These are phyloP conservation scores for Pelargonium fulgidum DNA, from an alignment of 441 rosid genomes.

Conservation along the genomic window DNA sequence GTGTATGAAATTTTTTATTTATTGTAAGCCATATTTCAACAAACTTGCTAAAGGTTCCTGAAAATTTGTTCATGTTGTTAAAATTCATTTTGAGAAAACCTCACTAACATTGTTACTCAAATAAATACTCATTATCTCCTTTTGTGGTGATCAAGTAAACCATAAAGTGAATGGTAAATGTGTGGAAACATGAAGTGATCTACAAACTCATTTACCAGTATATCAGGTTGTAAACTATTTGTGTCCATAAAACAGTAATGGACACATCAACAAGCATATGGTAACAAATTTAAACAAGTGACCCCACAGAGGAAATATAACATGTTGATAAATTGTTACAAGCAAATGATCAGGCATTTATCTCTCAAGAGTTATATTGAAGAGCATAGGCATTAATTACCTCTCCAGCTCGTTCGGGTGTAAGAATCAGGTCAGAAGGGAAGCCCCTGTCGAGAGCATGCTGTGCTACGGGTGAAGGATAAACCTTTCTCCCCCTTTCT, in stretches of 20 bases:
- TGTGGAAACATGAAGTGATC: neutral
- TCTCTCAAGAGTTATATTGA: neutral
- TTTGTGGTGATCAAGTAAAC: neutral
- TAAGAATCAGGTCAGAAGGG: slow-evolving; percentile 64
- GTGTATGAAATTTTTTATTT: neutral
- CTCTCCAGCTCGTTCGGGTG: slow-evolving; percentile 85
- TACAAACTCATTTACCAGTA: too few species aligned
- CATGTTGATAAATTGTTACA: too few species aligned
- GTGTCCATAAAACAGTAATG: neutral
- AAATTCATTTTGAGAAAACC: neutral
- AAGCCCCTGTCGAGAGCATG: slow-evolving; percentile 79
- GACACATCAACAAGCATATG: neutral
- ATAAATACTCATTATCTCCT: neutral
- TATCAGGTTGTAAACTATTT: neutral
- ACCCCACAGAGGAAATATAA: too few species aligned
- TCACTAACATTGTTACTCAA: neutral
- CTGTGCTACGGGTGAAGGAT: slow-evolving; percentile 79
- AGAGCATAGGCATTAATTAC: slow-evolving; percentile 29
- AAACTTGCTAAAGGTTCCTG: neutral
- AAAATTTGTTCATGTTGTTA: neutral
- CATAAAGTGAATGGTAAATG: neutral
- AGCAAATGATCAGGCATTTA: neutral
- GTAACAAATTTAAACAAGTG: too few species aligned
- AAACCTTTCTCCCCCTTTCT: slow-evolving; percentile 68
- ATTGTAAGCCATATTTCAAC: neutral